A percentile compares a stretch with the other conserved stretches of the same genome.
Conservation (phyloP, 1,284 basidiomycete species). For the Cryptococcus hybrid region DNA sequence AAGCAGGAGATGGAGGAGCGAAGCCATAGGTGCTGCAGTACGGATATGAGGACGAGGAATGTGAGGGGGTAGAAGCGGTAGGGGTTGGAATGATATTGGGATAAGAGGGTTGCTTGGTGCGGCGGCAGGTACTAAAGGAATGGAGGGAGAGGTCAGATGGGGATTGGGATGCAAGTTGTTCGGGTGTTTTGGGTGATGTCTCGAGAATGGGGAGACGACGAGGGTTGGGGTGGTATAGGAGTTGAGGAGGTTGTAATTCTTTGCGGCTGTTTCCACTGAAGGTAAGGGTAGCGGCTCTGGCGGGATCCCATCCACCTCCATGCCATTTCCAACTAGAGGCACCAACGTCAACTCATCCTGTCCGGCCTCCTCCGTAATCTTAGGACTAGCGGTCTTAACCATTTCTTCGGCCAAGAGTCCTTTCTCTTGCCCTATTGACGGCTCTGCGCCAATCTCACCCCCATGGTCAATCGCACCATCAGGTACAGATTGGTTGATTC, state of each 20-base stretch:
- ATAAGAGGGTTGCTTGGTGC: constrained; percentile 14
- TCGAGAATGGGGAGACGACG: too few species aligned
- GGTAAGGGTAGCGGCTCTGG: background rate
- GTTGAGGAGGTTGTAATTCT: too few species aligned
- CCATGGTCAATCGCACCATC: background rate
- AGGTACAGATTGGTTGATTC: too few species aligned
- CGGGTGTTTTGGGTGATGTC: too few species aligned
- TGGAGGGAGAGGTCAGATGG: background rate
- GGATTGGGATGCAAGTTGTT: background rate
- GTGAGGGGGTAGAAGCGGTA: constrained; percentile 14
- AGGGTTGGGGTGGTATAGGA: too few species aligned
- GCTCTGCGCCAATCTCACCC: background rate
- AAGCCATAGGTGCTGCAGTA: constrained; percentile 8
- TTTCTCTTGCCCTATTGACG: too few species aligned
- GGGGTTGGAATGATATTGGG: constrained; percentile 30
- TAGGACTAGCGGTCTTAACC: too few species aligned
- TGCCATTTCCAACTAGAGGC: background rate
- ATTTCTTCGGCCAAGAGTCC: too few species aligned
- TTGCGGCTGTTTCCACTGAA: too few species aligned
- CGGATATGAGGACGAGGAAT: background rate
- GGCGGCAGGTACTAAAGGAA: background rate
- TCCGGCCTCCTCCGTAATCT: background rate
- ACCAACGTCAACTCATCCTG: background rate
- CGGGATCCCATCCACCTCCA: background rate
- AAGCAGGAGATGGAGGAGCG: constrained; percentile 36